Conservation (phyloP, 768 basidiomycete species). For the Daedaleopsis nitida region DNA sequence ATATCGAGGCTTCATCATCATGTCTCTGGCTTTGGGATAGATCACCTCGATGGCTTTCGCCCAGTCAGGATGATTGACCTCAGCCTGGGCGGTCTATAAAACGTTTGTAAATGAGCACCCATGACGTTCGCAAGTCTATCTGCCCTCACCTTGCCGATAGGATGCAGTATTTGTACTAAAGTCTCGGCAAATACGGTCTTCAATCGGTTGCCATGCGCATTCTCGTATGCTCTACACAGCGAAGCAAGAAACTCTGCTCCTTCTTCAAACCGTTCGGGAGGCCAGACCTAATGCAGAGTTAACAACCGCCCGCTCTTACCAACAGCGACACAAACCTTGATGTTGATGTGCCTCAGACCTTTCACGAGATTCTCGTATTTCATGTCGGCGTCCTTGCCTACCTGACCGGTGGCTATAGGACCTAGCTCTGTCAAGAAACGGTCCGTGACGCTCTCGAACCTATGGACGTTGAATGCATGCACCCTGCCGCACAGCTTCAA, state of each 20-base stretch:
- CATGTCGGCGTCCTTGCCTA: conserved; percentile 78
- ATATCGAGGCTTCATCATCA: conserved; percentile 88
- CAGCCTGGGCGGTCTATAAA: conserved; percentile 84
- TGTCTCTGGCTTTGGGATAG: conserved; percentile 78
- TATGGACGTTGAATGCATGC: conserved; percentile 27
- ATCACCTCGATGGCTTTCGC: conserved; percentile 87
- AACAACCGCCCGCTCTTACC: background rate
- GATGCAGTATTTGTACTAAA: conserved; percentile 74
- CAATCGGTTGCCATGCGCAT: conserved; percentile 80
- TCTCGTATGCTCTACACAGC: conserved; percentile 78
- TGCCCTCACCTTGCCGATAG: conserved; percentile 75
- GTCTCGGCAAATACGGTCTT: conserved; percentile 88
- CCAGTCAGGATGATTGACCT: conserved; percentile 95
- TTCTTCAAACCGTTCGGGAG: conserved; percentile 90
- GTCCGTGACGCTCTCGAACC: conserved; percentile 92
- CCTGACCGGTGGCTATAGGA: conserved; percentile 72
- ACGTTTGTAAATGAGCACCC: conserved; percentile 1
- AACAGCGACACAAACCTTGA: conserved; percentile 54
- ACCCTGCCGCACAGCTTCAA: background rate
- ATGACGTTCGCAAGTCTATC: background rate
- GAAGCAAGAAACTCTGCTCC: conserved; percentile 89
- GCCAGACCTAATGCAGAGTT: conserved; percentile 71
- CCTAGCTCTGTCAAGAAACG: conserved; percentile 80
- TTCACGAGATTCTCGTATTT: conserved; percentile 84
- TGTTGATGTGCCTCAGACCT: conserved; percentile 78